Evolutionary conservation across 2,329 filamentous ascomycete species (phyloP), one percentile per base, ranked within the genome.

Genomic region (Zymoseptoria ardabiliae): DNA sequence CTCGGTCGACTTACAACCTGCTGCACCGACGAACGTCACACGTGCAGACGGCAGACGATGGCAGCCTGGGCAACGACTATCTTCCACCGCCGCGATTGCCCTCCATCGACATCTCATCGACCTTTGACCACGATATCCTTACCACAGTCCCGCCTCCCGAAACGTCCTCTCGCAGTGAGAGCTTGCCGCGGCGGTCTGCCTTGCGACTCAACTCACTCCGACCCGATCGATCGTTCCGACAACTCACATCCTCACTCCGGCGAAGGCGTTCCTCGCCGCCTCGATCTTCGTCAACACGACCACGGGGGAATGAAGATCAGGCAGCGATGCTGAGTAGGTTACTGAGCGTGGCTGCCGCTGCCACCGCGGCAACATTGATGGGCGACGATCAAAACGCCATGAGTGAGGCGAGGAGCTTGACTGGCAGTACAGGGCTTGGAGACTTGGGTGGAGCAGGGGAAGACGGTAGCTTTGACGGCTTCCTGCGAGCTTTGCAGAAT

Each of bases 311-410:
- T 62, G 83, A 85, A 66, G 84, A 87, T 66, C 83, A 85, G 67
- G 84, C 83, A 2, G 82, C 82, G n/a, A 75, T 80, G 68, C 74
- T 87, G 30, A 85, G 84, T 50, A 78, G 83, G 50, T 77, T 87
- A 28, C 75, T 87, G 19, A 85, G 85, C 53, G 78, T 85, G 21
- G 84, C 85, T 28, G 85, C 85, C 13, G 81, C 83, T 48, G 83
- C 84, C 11, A 86, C 85, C 45, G 85, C 85, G 56, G 83, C 84
- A 52, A 85, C 85, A 58, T 76, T 87, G 45, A 85, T 85, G 63
- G 84, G 84, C n/a, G 80, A 81, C 45, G 77, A 82, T 63, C 79
- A 81, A 52, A 79, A 81, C 58, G 78, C 79, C 2, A 74, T 84
- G 53, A 78, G 82, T 23, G 81, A 83, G 65, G 79, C 82, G 13